Percentiles rank a stretch among this genome's conserved stretches.
These are phyloP conservation scores for Helminthosporium solani DNA, from an alignment of 2,329 filamentous ascomycete species.

Conservation along the genomic window DNA sequence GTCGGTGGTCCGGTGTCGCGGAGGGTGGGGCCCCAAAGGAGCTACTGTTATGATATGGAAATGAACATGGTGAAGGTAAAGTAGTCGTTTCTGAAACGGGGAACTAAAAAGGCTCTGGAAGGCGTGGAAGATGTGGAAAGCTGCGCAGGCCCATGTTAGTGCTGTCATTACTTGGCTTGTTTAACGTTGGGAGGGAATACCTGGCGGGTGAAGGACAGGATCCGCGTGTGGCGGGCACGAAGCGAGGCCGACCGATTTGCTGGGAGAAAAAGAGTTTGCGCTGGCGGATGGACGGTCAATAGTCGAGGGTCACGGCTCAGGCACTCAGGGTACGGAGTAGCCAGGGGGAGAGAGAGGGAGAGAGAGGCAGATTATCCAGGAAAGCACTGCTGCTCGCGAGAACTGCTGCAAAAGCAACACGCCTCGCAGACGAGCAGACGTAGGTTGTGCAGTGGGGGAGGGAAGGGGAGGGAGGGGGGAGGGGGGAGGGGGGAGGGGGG, in stretches of 20 bases:
- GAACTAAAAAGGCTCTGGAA: too few relatives aligned
- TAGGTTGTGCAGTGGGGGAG: not conserved
- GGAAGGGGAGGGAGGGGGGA: not conserved
- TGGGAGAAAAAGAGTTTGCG: slow-evolving; percentile 7
- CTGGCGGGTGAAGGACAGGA: slow-evolving; percentile 34
- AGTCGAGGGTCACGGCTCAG: too few relatives aligned
- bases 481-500: not conserved
- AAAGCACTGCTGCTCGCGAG: slow-evolving; percentile 8
- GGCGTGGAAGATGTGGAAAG: slow-evolving; percentile 21
- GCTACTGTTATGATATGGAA: slow-evolving; percentile 39
- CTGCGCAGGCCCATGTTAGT: slow-evolving; percentile 25
- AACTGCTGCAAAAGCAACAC: slow-evolving; percentile 4
- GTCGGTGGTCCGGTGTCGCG: too few relatives aligned
- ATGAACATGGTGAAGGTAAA: slow-evolving; percentile 35
- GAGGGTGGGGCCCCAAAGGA: slow-evolving; percentile 40
- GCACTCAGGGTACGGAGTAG: not conserved
- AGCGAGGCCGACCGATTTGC: slow-evolving; percentile 17
- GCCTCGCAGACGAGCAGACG: not conserved
- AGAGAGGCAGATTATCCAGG: not conserved
- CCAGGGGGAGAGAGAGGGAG: not conserved
- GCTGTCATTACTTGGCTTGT: slow-evolving; percentile 19
- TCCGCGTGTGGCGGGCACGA: slow-evolving; percentile 37
- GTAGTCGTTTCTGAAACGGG: slow-evolving; percentile 33
- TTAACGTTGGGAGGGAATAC: slow-evolving; percentile 28
- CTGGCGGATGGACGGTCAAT: too few relatives aligned